Evolutionary conservation across 225 moss, liverwort and hornwort genomes (phyloP), one percentile per base, ranked within the genome.

Genomic region (Marchantia paleacea): DNA sequence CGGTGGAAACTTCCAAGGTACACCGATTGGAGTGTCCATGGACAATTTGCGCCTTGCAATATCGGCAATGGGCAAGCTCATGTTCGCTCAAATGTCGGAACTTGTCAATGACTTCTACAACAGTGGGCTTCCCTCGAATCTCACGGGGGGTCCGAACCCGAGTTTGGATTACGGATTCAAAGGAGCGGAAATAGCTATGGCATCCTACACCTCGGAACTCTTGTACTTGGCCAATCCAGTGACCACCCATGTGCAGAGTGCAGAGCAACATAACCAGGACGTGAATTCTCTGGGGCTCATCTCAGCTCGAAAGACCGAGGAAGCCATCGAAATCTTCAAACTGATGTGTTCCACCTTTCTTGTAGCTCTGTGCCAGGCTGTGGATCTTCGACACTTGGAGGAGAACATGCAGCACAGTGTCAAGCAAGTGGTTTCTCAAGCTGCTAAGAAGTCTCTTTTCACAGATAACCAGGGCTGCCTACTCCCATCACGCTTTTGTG

Each of bases 231-330:
- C 90, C 14, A 89, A 90, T n/a, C 90, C 90, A 0, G 90, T 92
- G 72, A 92, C 90, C 69, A 92, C 90, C 0, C 92, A 92, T 52
- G 92, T 92, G 13, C 92, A 90, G 57, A 90, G 89, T 68, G 89
- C 92, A n/a, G 90, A 90, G 90, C 89, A 92, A 72, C 92, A 92
- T 72, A 90, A 92, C 82, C 90, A 92, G 69, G 90, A 92, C 31
- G 92, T 92, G 60, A 90, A 90, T 79, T 92, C 92, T 0, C 80
- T 92, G 11, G 92, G 92, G 0, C 61, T 92, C 5, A 89, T 92
- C 0, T 87, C 90, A 10, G 89, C 92, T 4, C 86, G 92, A 4
- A 13, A 57, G 19, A 81, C 82, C 71, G 91, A 85, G 85, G 90
- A 90, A 73, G 86, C 90, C 0, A 83, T 90, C 7, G 82, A 89